Base-by-base conservation (phyloP, 1,284 basidiomycete species). In the Cutaneotrichosporon spelunceum region DNA sequence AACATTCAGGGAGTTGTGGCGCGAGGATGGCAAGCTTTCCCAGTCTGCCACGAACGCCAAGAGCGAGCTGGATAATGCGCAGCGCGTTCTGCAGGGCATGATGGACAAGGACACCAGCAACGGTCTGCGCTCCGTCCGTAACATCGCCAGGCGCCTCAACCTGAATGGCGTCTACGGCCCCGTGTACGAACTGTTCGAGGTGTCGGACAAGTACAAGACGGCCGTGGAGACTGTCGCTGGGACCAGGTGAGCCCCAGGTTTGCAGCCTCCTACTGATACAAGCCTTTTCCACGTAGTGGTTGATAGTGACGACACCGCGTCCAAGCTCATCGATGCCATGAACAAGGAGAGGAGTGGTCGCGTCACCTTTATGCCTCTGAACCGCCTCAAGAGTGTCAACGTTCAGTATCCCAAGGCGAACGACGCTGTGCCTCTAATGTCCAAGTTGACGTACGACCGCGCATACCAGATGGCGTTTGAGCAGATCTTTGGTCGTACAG, bases 231-330 rank as follows among this genome's bases (percentile, higher is more conserved):
- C 93, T 39, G 97, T 93, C 0, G 96, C 94, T 0, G 93, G 94
- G 1, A 36, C 30, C 8, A 53, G 52, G 52, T 53, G 94, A 89
- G 23, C 14, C 21, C 26, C 45, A 56, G 26, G 44, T n/a, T 62
- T 59, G 27, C 10, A 10, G 4, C 16, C 34, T 33, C 30, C 21
- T 3, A 27, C 49, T 52, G 16, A 52, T 7, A 9, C 4, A 67
- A 93, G 93, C 70, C 81, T 99, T 44, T 99, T 99, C 83, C 95
- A 99, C 72, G 88, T 99, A 33, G 95, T 99, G 0, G 95, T 99
- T 60, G 96, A 99, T 77, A 92, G 85, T 14, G 96, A 99, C 73
- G 88, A 88, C 47, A 98, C 93, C 0, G 96, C 93, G 0, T 87
- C 87, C 4, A 86, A 84, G 69, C 86, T 98, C 19, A 85, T 99